Evolutionary conservation across 495 filamentous ascomycete species (phyloP), one percentile per base, ranked within the genome.

Genomic region (Neurospora sp.): DNA sequence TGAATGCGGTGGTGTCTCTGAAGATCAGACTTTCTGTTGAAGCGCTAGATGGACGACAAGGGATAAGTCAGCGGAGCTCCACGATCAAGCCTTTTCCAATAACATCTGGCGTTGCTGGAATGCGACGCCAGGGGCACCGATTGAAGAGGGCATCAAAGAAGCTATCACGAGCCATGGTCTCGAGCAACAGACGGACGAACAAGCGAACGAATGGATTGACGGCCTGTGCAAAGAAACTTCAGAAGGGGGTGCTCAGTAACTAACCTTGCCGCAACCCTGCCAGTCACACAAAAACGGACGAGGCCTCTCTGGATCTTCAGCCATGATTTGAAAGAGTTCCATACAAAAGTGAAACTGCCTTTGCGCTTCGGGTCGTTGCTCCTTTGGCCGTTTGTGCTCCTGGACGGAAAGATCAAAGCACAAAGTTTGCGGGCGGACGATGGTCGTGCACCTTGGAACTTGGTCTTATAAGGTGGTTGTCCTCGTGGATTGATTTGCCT

Each of bases 11-110:
- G 92, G 81, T 97, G 93, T 78, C 93, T 88, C 81, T 93, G 92
- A 71, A 97, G 87, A 83, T 97, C 93, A 10, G 93, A 97, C 81
- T 96, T 97, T 83, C 93, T 90, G 86, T 95, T 96, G 88, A 97
- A 97, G 74, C 91, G 92, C 93, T 96, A 35, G 12, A 35, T 35
- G 54, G 27, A 66, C 27, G 27, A 5, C 27, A 37, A 35, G 27
- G 14, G 11, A 16, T 35, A 62, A 16, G 54, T 66, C 12, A 66
- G 54, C 31, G 3, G 35, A 35, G 27, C 14, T 66, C 14, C 6
- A 66, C 14, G 14, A 66, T 35, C 27, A 66, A 66, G 6, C 54
- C 0, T 16, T 73, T 66, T 31, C 54, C 54, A 66, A 59, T 3
- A 35, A 37, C 3, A 16, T 27, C 27, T 37, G 54, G 48, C 20